Conservation (phyloP, 2,329 filamentous ascomycete species). For the Orbilia javanica region DNA sequence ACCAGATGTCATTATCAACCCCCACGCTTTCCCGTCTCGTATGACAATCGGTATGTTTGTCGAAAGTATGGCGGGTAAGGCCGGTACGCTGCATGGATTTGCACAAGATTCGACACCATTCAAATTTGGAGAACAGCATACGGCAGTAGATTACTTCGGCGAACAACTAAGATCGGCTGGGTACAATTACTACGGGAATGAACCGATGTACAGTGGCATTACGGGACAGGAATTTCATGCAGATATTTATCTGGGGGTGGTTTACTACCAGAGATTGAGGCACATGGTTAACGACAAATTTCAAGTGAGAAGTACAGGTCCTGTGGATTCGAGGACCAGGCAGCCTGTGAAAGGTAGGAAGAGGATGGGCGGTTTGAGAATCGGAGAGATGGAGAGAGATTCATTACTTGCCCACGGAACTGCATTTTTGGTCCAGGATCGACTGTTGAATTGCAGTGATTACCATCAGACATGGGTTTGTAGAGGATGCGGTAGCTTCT, state of each 20-base stretch:
- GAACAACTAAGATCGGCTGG: slow-evolving; percentile 94
- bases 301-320: slow-evolving; percentile 95
- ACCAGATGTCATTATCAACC: slow-evolving; percentile 98
- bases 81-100: slow-evolving; percentile 92
- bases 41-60: slow-evolving; percentile 99
- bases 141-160: slow-evolving; percentile 93
- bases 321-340: slow-evolving; percentile 87
- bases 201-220: slow-evolving; percentile 98
- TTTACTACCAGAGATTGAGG: slow-evolving; percentile 96
- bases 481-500: slow-evolving; percentile 87
- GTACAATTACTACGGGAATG: slow-evolving; percentile 98
- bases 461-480: slow-evolving; percentile 92
- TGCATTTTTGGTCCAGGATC: slow-evolving; percentile 93
- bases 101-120: slow-evolving; percentile 97
- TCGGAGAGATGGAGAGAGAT: slow-evolving; percentile 99
- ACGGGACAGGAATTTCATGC: slow-evolving; percentile 93
- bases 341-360: slow-evolving; percentile 95
- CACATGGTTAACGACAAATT: slow-evolving; percentile 99
- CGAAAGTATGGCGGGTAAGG: slow-evolving; percentile 94
- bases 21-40: slow-evolving; percentile 97
- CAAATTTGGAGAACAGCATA: slow-evolving; percentile 91
- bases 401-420: slow-evolving; percentile 94
- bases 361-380: slow-evolving; percentile 96
- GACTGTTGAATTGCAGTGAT: slow-evolving; percentile 96
- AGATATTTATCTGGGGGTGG: slow-evolving; percentile 95